Evolutionary conservation across 2,329 filamentous ascomycete species (phyloP).

Genomic region (Xylaria sp.): DNA sequence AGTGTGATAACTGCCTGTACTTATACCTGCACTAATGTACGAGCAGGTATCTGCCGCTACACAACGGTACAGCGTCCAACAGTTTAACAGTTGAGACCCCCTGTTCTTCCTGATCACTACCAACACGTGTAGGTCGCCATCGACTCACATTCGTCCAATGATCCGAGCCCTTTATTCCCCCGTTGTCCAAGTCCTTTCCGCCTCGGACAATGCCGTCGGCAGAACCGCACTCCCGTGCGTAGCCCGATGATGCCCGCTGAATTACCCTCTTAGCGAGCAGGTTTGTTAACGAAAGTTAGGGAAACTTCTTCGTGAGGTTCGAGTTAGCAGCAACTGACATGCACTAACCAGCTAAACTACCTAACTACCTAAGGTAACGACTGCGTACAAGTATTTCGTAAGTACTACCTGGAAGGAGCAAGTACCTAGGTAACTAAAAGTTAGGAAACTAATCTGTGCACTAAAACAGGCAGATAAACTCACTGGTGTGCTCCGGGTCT

Average conservation of each 20-base stretch:
- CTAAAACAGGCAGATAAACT: too few species aligned
- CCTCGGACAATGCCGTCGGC: not conserved
- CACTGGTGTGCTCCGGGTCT: too few species aligned
- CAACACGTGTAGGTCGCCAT: not conserved
- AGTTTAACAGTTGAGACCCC: too few species aligned
- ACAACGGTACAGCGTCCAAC: not conserved
- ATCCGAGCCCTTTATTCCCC: not conserved
- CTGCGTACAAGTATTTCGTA: too few species aligned
- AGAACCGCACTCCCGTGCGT: not conserved
- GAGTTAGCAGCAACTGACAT: too few species aligned
- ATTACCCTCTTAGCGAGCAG: not conserved
- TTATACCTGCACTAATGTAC: not conserved
- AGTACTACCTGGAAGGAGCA: too few species aligned
- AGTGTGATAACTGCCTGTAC: too few species aligned
- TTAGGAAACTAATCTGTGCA: too few species aligned
- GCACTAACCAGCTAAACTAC: too few species aligned
- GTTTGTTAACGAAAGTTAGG: not conserved
- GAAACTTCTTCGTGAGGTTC: too few species aligned
- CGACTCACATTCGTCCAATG: not conserved
- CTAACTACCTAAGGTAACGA: too few species aligned
- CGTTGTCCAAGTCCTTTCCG: not conserved
- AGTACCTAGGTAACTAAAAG: too few species aligned
- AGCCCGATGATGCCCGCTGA: not conserved
- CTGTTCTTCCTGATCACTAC: not conserved
- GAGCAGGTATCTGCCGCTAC: not conserved